Conservation (phyloP, 129 eudicot species). For the Daucus carota region DNA sequence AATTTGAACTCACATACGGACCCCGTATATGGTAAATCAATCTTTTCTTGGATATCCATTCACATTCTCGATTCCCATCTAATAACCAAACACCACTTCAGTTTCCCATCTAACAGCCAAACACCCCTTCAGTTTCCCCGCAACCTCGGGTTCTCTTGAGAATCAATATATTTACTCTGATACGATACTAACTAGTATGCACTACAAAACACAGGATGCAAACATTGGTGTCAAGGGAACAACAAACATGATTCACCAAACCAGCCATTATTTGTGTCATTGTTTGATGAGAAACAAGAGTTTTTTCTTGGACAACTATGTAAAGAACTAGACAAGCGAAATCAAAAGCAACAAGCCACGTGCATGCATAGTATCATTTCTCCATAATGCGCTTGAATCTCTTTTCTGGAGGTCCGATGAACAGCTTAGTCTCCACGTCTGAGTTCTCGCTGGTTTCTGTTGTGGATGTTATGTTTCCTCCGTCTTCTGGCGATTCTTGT, state of each 20-base stretch:
- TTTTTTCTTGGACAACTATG: slow-evolving; percentile 2
- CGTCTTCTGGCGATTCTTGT: background rate
- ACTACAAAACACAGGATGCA: background rate
- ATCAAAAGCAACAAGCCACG: background rate
- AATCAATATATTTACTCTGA: background rate
- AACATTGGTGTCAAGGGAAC: background rate
- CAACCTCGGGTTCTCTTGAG: background rate
- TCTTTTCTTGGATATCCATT: too few species aligned
- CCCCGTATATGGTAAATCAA: too few species aligned
- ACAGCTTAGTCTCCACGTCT: slow-evolving; percentile 28
- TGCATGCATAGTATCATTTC: background rate
- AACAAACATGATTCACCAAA: background rate
- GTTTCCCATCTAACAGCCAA: too few species aligned
- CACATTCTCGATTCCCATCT: too few species aligned
- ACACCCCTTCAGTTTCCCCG: too few species aligned
- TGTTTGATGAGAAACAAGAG: background rate
- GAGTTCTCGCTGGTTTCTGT: background rate
- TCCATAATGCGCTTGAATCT: slow-evolving; percentile 7
- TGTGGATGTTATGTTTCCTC: background rate
- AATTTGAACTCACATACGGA: too few species aligned
- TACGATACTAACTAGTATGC: too few species aligned
- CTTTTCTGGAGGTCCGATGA: slow-evolving; percentile 30
- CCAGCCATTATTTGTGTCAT: background rate
- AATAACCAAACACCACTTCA: too few species aligned
- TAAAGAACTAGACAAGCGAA: background rate